These are phyloP conservation scores for Acer negundo DNA, from an alignment of 345 rosid species.

Conservation along the genomic window DNA sequence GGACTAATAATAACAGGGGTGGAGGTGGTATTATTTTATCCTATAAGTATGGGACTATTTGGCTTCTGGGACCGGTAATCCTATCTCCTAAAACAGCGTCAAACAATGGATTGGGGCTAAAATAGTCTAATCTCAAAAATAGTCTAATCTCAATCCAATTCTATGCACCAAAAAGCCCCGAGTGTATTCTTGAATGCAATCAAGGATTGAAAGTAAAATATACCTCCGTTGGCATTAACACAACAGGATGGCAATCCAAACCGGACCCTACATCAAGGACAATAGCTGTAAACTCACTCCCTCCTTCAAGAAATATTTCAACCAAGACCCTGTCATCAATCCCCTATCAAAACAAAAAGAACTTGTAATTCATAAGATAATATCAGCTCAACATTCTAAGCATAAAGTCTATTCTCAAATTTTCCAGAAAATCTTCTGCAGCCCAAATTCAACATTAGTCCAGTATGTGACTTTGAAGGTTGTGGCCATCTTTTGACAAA, in stretches of 20 bases:
- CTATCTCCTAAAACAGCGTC: too few relatives aligned
- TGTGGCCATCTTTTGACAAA: background rate
- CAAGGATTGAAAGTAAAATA: constrained; percentile 17
- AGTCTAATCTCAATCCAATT: too few relatives aligned
- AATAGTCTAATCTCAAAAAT: too few relatives aligned
- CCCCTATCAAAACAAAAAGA: constrained; percentile 50
- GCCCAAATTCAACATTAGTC: constrained; percentile 16
- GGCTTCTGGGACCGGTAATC: too few relatives aligned
- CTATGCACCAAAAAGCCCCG: too few relatives aligned
- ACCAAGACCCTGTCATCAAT: constrained; percentile 75
- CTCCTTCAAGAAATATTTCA: constrained; percentile 87
- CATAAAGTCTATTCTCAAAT: background rate
- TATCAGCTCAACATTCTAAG: constrained; percentile 16
- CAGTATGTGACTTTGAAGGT: constrained; percentile 19
- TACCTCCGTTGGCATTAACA: constrained; percentile 92
- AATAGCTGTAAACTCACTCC: constrained; percentile 88
- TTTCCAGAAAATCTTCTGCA: background rate
- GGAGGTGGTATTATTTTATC: too few relatives aligned
- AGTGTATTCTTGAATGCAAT: background rate
- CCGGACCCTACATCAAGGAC: constrained; percentile 90
- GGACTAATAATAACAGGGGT: too few relatives aligned
- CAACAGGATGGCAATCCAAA: constrained; percentile 71
- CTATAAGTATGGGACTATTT: too few relatives aligned
- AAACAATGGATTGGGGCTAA: too few relatives aligned
- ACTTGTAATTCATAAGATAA: constrained; percentile 3